phyloP scores from a whole-genome alignment of 495 filamentous ascomycete genomes.

The Penicillium tannophilum region DNA sequence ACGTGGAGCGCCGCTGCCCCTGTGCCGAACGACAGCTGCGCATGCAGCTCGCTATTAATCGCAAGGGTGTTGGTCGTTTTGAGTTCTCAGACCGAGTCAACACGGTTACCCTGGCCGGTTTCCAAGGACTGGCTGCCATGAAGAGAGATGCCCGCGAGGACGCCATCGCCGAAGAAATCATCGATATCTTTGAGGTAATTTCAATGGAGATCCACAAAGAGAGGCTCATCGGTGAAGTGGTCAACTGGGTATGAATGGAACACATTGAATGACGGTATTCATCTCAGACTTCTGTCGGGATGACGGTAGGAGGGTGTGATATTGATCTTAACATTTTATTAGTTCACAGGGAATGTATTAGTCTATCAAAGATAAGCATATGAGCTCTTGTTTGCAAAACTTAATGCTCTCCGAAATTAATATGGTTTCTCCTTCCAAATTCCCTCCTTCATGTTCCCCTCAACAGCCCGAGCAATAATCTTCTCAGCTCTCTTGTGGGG shows the following conservation, averaged over 20 bases:
- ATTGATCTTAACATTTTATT: not conserved
- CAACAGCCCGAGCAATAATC: too few species aligned
- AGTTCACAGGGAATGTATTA: not conserved
- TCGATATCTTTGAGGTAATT: constrained; percentile 25
- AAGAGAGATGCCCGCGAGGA: constrained; percentile 16
- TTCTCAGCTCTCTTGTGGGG: too few species aligned
- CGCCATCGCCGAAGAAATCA: constrained; percentile 24
- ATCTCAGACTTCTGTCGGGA: not conserved
- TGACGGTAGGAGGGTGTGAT: not conserved
- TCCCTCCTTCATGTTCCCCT: too few species aligned
- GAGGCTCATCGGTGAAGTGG: constrained; percentile 13
- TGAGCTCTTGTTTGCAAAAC: too few species aligned
- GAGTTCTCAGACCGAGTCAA: constrained; percentile 28
- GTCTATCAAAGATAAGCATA: not conserved
- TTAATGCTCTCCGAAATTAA: too few species aligned
- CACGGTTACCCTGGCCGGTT: constrained; percentile 31
- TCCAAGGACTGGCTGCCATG: constrained; percentile 30
- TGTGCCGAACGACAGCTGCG: constrained; percentile 42
- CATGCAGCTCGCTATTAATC: constrained; percentile 26
- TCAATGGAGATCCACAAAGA: constrained; percentile 33
- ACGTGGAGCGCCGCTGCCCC: constrained; percentile 34
- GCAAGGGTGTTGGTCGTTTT: constrained; percentile 14
- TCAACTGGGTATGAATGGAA: not conserved
- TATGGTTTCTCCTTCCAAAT: too few species aligned
- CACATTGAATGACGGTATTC: not conserved